Conservation (phyloP, 2,329 filamentous ascomycete genomes). For the Thermomyces lanuginosus region DNA sequence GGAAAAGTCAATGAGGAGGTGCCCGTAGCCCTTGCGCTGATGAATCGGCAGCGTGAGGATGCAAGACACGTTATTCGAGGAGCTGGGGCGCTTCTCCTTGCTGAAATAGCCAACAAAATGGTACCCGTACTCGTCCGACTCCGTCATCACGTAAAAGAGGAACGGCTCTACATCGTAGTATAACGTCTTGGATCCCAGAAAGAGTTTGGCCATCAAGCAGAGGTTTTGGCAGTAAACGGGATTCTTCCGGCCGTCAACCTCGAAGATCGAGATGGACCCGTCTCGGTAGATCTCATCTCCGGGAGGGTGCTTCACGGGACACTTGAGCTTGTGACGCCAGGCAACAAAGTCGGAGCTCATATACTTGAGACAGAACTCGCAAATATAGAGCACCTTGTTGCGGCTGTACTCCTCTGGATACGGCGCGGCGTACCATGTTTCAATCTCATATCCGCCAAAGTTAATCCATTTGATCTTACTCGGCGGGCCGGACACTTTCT, state of each 20-base stretch:
- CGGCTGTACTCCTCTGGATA: constrained; percentile 97
- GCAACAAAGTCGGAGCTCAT: constrained; percentile 99
- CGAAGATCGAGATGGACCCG: constrained; percentile 84
- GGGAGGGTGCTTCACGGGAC: constrained; percentile 86
- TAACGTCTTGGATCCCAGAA: constrained; percentile 91
- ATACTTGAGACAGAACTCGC: constrained; percentile 97
- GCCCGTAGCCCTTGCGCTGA: constrained; percentile 91
- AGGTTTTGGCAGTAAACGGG: constrained; percentile 94
- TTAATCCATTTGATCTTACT: constrained; percentile 99
- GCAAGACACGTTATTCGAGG: constrained; percentile 93
- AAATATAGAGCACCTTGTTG: constrained; percentile 94
- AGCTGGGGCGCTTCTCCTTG: constrained; percentile 89
- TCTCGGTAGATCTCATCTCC: constrained; percentile 97
- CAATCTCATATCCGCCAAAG: constrained; percentile 93
- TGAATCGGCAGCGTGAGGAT: constrained; percentile 93
- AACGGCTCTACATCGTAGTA: constrained; percentile 99
- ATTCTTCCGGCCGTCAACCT: constrained; percentile 88
- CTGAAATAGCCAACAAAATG: constrained; percentile 99
- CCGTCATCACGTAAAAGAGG: constrained; percentile 95
- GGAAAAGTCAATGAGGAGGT: constrained; percentile 93
- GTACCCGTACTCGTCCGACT: constrained; percentile 71
- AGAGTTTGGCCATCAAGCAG: constrained; percentile 87
- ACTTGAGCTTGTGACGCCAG: constrained; percentile 95
- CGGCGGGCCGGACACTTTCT: constrained; percentile 67
- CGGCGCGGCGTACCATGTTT: constrained; percentile 96